Conservation (phyloP, 352 stramenopile genomes). For the Phytophthora crassamura region DNA sequence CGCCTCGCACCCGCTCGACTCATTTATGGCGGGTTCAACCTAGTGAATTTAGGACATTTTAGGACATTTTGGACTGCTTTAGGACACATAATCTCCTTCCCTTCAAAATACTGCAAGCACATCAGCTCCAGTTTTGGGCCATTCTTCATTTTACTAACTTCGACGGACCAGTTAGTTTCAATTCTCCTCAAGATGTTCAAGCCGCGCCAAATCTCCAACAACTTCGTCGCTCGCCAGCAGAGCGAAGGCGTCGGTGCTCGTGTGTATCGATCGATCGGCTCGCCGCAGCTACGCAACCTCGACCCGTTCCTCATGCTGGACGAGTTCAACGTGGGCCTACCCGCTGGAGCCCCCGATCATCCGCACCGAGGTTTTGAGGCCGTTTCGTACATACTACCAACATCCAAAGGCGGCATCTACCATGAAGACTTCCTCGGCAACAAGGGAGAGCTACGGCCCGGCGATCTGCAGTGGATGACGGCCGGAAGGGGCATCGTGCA, state of each 20-base stretch:
- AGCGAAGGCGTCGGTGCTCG: slow-evolving; percentile 45
- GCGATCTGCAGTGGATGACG: slow-evolving; percentile 67
- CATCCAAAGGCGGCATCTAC: slow-evolving; percentile 73
- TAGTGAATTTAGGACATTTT: no score
- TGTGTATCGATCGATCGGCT: slow-evolving; percentile 50
- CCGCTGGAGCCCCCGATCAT: slow-evolving; percentile 89
- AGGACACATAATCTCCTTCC: no score
- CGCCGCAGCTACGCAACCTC: slow-evolving; percentile 36
- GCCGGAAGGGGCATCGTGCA: slow-evolving; percentile 57
- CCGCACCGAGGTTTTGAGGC: slow-evolving; percentile 92
- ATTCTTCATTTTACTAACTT: slow-evolving; percentile 20
- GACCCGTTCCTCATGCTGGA: slow-evolving; percentile 66
- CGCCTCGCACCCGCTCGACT: no score
- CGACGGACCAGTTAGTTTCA: slow-evolving; percentile 11
- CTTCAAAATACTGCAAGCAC: no score
- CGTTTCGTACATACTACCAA: slow-evolving; percentile 86
- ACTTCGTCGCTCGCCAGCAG: slow-evolving; percentile 44
- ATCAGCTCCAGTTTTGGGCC: no score
- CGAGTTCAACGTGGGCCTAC: slow-evolving; percentile 47
- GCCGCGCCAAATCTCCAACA: slow-evolving; percentile 30
- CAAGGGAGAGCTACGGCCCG: slow-evolving; percentile 46
- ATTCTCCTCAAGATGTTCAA: slow-evolving; percentile 35
- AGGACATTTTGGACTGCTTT: no score
- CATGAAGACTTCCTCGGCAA: slow-evolving; percentile 85
- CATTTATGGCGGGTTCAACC: no score